phyloP scores from a whole-genome alignment of 2,329 filamentous ascomycete species.

The Lachnellula hyalina region DNA sequence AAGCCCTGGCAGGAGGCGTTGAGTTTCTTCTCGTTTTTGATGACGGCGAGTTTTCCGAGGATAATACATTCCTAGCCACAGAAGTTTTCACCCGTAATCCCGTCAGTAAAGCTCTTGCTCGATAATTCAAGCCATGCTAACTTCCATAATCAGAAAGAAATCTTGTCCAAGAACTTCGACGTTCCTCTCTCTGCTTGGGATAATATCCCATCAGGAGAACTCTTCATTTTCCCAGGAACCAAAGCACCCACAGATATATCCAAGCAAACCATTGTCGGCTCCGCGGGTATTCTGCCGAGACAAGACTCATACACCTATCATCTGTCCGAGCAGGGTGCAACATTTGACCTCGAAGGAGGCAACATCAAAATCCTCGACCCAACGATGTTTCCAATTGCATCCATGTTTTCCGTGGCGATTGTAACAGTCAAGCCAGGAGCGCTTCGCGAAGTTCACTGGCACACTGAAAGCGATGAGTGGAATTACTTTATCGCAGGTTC shows the following conservation, averaged over 20 bases:
- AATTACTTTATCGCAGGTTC: slow-evolving; percentile 70
- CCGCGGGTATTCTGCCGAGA: slow-evolving; percentile 38
- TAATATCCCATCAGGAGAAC: slow-evolving; percentile 41
- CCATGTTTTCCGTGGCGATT: slow-evolving; percentile 67
- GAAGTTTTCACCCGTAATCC: slow-evolving; percentile 58
- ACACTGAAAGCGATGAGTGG: slow-evolving; percentile 75
- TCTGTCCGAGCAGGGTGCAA: slow-evolving; percentile 58
- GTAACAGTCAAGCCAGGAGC: slow-evolving; percentile 58
- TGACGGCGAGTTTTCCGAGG: slow-evolving; percentile 53
- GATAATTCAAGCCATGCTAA: slow-evolving; percentile 7
- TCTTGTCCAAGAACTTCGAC: slow-evolving; percentile 51
- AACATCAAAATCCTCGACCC: slow-evolving; percentile 70
- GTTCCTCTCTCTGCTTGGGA: slow-evolving; percentile 43
- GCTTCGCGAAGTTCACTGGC: slow-evolving; percentile 63
- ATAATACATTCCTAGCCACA: slow-evolving; percentile 68
- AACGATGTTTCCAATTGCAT: slow-evolving; percentile 69
- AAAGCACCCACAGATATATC: slow-evolving; percentile 41
- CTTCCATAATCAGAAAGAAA: slow-evolving; percentile 32
- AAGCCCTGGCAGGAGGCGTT: slow-evolving; percentile 63
- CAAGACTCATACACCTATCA: slow-evolving; percentile 44
- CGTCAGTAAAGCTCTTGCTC: slow-evolving; percentile 10
- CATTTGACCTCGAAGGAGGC: slow-evolving; percentile 66
- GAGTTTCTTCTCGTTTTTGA: slow-evolving; percentile 62
- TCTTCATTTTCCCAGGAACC: slow-evolving; percentile 50
- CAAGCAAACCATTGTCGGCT: slow-evolving; percentile 42